Conservation (phyloP, 305 asterid species). For the Ilex paraguariensis region DNA sequence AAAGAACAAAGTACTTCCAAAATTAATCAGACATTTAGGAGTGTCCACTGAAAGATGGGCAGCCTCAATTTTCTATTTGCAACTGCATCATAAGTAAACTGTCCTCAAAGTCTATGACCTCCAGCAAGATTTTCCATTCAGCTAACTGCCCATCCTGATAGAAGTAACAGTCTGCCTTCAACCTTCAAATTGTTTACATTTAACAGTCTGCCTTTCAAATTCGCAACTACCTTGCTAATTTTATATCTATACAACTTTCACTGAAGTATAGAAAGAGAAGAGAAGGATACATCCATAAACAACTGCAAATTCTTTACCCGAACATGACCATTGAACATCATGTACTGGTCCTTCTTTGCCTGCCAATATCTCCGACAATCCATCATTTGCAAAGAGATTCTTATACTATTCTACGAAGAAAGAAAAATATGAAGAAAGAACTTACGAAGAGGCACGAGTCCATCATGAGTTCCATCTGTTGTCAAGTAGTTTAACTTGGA, state of each 20-base stretch:
- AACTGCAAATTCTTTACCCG: slow-evolving; percentile 95
- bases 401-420: not conserved
- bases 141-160: no score
- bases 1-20: no score
- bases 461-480: slow-evolving; percentile 87
- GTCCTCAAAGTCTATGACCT: no score
- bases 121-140: no score
- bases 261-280: not conserved
- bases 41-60: no score
- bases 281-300: slow-evolving; percentile 97
- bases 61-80: no score
- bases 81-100: no score
- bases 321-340: slow-evolving; percentile 91
- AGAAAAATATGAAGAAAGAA: slow-evolving; percentile 10
- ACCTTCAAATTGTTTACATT: no score
- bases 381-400: not conserved
- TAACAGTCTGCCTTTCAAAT: not conserved
- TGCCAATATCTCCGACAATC: slow-evolving; percentile 31
- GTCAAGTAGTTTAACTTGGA: slow-evolving; percentile 90
- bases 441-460: slow-evolving; percentile 93
- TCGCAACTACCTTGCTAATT: not conserved
- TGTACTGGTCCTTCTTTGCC: slow-evolving; percentile 99
- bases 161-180: no score
- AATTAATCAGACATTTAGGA: no score
- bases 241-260: not conserved